phyloP scores from a whole-genome alignment of 352 stramenopile genomes.

The Blastocystis sp. region DNA sequence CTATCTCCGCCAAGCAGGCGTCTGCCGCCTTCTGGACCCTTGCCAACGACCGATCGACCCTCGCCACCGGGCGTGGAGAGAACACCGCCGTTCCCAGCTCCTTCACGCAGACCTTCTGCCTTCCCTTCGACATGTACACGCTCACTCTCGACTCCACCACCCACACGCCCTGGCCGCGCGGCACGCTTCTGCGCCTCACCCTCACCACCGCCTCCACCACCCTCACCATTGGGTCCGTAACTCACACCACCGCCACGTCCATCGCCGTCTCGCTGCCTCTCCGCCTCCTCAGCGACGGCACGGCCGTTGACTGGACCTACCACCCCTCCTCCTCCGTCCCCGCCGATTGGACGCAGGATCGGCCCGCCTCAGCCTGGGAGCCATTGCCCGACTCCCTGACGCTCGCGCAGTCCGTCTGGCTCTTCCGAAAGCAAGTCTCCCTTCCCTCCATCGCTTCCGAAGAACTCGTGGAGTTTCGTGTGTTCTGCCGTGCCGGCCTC shows the following conservation, averaged over 20 bases:
- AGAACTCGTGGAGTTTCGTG: background rate
- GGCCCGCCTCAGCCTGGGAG: background rate
- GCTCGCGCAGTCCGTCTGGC: constrained; percentile 33
- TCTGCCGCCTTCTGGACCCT: background rate
- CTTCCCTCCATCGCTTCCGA: background rate
- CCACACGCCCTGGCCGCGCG: background rate
- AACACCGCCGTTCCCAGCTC: background rate
- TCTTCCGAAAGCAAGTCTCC: background rate
- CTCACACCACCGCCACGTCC: background rate
- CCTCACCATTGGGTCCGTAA: background rate
- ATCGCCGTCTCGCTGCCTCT: constrained; percentile 17
- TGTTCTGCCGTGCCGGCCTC: background rate
- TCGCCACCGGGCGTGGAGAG: background rate
- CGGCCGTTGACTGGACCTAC: background rate
- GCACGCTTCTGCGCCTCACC: constrained; percentile 9
- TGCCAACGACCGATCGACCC: background rate
- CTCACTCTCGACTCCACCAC: background rate
- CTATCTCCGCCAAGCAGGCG: background rate
- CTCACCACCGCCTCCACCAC: background rate
- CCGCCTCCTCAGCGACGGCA: background rate
- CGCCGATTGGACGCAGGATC: constrained; percentile 1
- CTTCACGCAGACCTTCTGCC: background rate
- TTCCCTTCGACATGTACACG: background rate
- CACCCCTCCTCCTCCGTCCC: background rate
- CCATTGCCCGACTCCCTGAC: background rate